Conservation (phyloP, 768 basidiomycete species). For the Podaxis sp. region DNA sequence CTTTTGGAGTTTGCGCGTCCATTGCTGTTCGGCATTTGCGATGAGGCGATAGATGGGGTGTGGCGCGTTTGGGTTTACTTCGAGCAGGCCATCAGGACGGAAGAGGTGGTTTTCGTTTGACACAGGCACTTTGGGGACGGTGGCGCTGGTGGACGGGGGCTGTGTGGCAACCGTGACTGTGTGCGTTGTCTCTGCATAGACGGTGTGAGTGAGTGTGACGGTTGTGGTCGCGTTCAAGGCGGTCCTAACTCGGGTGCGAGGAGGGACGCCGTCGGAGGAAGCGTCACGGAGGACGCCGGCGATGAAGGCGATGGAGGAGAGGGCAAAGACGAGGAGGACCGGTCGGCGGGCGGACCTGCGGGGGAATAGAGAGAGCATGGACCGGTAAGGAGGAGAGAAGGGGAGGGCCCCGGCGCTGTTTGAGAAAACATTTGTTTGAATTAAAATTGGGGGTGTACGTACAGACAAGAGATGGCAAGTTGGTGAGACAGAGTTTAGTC, state of each 20-base stretch:
- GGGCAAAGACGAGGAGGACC: not conserved
- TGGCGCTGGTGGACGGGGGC: not conserved
- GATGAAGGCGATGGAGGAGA: not conserved
- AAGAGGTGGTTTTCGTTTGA: conserved; percentile 27
- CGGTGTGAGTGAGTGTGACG: not conserved
- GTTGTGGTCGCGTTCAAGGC: no score
- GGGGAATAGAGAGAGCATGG: not conserved
- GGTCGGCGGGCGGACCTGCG: not conserved
- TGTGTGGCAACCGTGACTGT: not conserved
- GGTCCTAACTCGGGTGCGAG: no score
- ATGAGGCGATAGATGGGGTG: conserved; percentile 85
- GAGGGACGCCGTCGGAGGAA: not conserved
- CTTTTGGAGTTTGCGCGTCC: conserved; percentile 52
- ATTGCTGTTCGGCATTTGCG: conserved; percentile 65
- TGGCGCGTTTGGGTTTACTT: conserved; percentile 36
- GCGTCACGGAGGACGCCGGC: not conserved
- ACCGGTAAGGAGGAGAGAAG: not conserved
- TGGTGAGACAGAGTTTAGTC: not conserved
- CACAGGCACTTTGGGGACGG: not conserved
- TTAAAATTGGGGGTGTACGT: not conserved
- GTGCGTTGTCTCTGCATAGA: not conserved
- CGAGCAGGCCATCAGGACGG: conserved; percentile 38
- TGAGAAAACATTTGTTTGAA: not conserved
- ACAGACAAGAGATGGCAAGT: not conserved
- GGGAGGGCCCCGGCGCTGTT: not conserved